phyloP scores from a whole-genome alignment of 2,329 filamentous ascomycete species.

The Juglanconis oblonga region DNA sequence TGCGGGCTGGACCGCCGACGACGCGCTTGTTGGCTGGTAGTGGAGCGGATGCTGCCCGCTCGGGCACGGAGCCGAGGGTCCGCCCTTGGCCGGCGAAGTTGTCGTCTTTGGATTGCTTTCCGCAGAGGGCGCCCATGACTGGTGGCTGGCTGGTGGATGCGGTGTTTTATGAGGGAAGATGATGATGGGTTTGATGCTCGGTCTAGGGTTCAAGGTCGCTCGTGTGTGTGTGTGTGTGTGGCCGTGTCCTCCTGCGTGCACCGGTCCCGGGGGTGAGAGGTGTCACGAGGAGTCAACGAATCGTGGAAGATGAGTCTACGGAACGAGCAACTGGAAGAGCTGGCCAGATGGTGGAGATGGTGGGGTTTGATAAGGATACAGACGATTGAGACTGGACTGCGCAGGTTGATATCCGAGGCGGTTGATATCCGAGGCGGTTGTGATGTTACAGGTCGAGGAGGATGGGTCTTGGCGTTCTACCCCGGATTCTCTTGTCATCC shows the following conservation, averaged over 20 bases:
- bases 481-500: background rate
- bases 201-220: too few relatives aligned
- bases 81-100: constrained; percentile 72
- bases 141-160: background rate
- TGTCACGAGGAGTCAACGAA: too few relatives aligned
- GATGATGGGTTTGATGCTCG: too few relatives aligned
- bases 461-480: background rate
- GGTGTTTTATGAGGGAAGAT: too few relatives aligned
- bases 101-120: constrained; percentile 61
- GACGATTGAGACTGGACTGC: background rate
- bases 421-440: background rate
- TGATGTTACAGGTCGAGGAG: background rate
- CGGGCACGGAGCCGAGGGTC: constrained; percentile 58
- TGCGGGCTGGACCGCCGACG: constrained; percentile 55
- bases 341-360: too few relatives aligned
- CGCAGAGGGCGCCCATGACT: constrained; percentile 83
- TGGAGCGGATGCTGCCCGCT: constrained; percentile 47
- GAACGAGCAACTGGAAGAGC: too few relatives aligned
- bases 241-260: too few relatives aligned
- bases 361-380: background rate
- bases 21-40: constrained; percentile 44
- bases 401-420: background rate
- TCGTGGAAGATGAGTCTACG: too few relatives aligned
- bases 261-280: too few relatives aligned
- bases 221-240: too few relatives aligned